A percentile compares a stretch with the other conserved stretches of the same genome.
Evolutionary conservation across 139 green algal species (phyloP).

Genomic region (Microglena sp.): DNA sequence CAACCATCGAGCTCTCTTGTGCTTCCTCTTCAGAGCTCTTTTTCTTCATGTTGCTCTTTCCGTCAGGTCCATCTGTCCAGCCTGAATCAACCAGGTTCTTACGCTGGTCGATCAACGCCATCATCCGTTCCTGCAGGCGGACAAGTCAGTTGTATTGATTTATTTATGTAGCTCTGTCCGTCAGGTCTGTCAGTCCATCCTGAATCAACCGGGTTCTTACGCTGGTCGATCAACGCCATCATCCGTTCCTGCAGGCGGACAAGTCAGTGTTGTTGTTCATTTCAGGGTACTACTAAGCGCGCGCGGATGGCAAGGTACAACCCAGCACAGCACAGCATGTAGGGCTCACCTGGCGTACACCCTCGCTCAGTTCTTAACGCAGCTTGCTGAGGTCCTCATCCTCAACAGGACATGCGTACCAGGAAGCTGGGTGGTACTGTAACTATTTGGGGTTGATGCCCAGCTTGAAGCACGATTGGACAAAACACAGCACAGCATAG

Average conservation of each 20-base stretch:
- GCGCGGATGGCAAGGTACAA: too few species aligned
- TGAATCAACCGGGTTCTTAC: constrained; percentile 47
- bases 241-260: constrained; percentile 11
- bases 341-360: constrained; percentile 48
- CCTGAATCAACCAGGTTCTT: constrained; percentile 46
- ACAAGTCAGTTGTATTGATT: too few species aligned
- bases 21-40: background rate
- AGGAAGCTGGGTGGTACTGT: constrained; percentile 40
- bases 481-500: too few species aligned
- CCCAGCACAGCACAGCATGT: too few species aligned
- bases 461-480: constrained; percentile 67
- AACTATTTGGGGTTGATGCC: constrained; percentile 75
- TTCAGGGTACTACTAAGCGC: too few species aligned
- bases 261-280: too few species aligned
- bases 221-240: constrained; percentile 49
- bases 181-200: constrained; percentile 14
- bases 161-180: too few species aligned
- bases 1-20: constrained; percentile 46
- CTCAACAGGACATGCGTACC: constrained; percentile 32
- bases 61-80: constrained; percentile 13
- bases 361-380: constrained; percentile 57
- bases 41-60: too few species aligned
- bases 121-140: constrained; percentile 11
- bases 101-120: constrained; percentile 51
- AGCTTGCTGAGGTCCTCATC: constrained; percentile 23